Percentiles rank a stretch among this genome's conserved stretches.
These are phyloP conservation scores for Euphorbia celastroides DNA, from an alignment of 441 rosid genomes.

Conservation along the genomic window DNA sequence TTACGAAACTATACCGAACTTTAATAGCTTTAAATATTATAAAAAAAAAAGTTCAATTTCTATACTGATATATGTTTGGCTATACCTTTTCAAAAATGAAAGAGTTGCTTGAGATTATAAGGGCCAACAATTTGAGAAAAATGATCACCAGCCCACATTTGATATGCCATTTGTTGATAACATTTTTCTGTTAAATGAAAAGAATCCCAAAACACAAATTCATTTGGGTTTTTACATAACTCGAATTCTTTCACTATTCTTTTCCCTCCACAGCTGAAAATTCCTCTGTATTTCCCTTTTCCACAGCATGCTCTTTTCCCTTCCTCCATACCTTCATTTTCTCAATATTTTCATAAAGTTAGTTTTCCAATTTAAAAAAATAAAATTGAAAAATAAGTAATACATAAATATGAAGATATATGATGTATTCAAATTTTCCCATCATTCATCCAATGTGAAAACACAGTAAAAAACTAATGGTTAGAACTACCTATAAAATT, in stretches of 20 bases:
- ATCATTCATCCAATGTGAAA: too few relatives aligned
- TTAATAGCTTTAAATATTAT: too few relatives aligned
- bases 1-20: too few relatives aligned
- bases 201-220: constrained; percentile 35
- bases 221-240: constrained; percentile 48
- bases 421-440: too few relatives aligned
- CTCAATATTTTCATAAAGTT: background rate
- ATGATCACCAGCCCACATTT: constrained; percentile 48
- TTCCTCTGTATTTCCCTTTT: constrained; percentile 47
- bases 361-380: too few relatives aligned
- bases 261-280: constrained; percentile 64
- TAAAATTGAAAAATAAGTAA: too few relatives aligned
- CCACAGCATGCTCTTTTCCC: constrained; percentile 70
- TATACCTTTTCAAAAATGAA: background rate
- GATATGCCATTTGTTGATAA: constrained; percentile 42
- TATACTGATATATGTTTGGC: too few relatives aligned
- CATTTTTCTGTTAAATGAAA: constrained; percentile 51
- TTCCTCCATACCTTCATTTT: constrained; percentile 49
- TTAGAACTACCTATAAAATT: too few relatives aligned
- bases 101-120: constrained; percentile 32
- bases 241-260: constrained; percentile 44
- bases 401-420: too few relatives aligned
- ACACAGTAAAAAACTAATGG: too few relatives aligned
- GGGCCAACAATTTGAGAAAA: constrained; percentile 42
- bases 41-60: too few relatives aligned